phyloP scores from a whole-genome alignment of 805 yeast species.

The Saccharomyces jurei region DNA sequence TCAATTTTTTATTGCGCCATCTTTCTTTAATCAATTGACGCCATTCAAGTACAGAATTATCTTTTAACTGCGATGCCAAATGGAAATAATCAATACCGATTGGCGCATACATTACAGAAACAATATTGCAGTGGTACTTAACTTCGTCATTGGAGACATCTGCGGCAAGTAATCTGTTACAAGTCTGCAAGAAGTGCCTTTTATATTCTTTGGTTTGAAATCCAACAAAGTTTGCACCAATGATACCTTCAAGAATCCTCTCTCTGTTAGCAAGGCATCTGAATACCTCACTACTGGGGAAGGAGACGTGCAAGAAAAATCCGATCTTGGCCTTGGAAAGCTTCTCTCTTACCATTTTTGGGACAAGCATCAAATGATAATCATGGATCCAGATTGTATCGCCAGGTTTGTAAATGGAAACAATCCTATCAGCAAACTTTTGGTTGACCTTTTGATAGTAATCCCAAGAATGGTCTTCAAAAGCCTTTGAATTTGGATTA shows the following conservation, averaged over 20 bases:
- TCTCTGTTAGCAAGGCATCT: conserved; percentile 87
- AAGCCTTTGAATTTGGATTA: conserved; percentile 85
- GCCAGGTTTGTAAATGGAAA: conserved; percentile 57
- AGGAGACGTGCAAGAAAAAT: conserved; percentile 84
- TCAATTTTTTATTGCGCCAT: conserved; percentile 62
- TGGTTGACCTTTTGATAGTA: conserved; percentile 72
- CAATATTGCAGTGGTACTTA: conserved; percentile 52
- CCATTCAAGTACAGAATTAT: conserved; percentile 54
- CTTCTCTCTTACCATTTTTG: conserved; percentile 67
- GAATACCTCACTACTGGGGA: conserved; percentile 92
- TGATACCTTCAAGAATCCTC: conserved; percentile 65
- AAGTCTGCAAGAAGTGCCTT: conserved; percentile 86
- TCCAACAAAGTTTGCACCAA: conserved; percentile 81
- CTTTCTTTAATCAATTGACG: conserved; percentile 62
- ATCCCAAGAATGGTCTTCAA: conserved; percentile 92
- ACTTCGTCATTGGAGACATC: conserved; percentile 61
- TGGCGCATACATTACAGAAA: conserved; percentile 52
- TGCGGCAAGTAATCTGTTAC: conserved; percentile 73
- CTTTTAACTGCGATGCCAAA: conserved; percentile 39
- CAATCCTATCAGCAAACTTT: conserved; percentile 67
- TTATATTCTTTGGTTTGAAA: conserved; percentile 92
- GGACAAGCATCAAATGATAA: conserved; percentile 82
- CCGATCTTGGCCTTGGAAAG: conserved; percentile 85
- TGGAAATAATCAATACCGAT: conserved; percentile 72
- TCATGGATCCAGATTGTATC: conserved; percentile 92